Base-by-base conservation (phyloP, 1,284 basidiomycete species). In the Cystobasidium sp. region DNA sequence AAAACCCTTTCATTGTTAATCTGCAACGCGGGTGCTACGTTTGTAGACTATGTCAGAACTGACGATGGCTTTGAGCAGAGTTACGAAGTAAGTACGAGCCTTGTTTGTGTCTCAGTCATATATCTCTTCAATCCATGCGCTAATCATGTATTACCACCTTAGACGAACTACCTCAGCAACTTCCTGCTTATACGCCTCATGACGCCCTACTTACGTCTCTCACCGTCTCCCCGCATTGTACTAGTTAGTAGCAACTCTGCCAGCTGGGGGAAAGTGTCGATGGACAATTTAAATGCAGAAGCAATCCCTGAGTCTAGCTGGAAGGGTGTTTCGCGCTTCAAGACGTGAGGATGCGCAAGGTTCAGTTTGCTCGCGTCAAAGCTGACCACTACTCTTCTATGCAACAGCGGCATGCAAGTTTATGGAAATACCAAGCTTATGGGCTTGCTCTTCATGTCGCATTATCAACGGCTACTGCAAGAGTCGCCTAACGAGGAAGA, bases 391-490 rank as follows among this genome's bases (percentile, higher is more conserved):
- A 3, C 4, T 41, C 6, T 68, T 56, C 9, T 22, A n/a, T 59
- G 6, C 31, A 22, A 46, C 52, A 68, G 66, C 6, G 66, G 66
- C 66, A 68, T 68, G 66, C 66, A 68, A 68, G 66, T 68, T 37
- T 68, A 68, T 20, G 66, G 66, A 9, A 68, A 68, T 39, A 56
- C 53, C 16, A 68, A 68, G 55, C 66, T 68, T 39, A 68, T 68
- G 66, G 53, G 55, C 22, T 41, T 68, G 43, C 66, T 68, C 18
- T 68, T 59, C 66, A 59, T 59, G 52, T 46, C 37, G 18, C 66
- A 68, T 18, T 59, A 56, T 68, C 66, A 68, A 41, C 16, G 37
- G 9, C 53, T 59, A 16, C 41, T 68, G 5, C n/a, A 22, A 16
- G 52, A 31, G 6, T 68, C 66, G 9, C 16, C 37, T 18, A 68